Evolutionary conservation across 495 filamentous ascomycete species (phyloP), one percentile per base, ranked within the genome.

Genomic region (Clavariopsis aquatica): DNA sequence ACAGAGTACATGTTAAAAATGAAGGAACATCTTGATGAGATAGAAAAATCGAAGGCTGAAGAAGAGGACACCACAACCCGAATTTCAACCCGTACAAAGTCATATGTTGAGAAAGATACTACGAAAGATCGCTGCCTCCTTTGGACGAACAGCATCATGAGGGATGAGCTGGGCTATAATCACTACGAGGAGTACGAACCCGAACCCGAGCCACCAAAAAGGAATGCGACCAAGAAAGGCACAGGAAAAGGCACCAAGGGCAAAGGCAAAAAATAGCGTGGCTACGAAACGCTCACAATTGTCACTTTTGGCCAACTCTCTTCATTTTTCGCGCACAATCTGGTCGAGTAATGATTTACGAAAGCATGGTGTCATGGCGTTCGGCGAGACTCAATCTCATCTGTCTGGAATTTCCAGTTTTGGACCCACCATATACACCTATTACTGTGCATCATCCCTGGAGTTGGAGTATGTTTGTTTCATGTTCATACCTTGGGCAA

Each of bases 131-230:
- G 89, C 24, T 98, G 93, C 72, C 77, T 96, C 41, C 78, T 77
- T 13, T 98, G 95, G 95, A 80, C 80, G 43, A 98, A 98, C 72
- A 85, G 80, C 0, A 88, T 85, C 56, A 92, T 91, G 19, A 67
- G 92, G 7, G 82, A 85, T 1, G 86, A 96, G 29, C 74, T 89
- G 46, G 92, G 92, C 1, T 90, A 96, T 72, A 80, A 90, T 23
- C 94, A 98, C 71, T 87, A 87, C 45, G 84, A 93, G 62, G 84
- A 88, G 54, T 88, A 88, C 43, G 82, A 87, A 23, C 85, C 38
- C 38, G 38, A 43, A 34, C n/a, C n/a, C n/a, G n/a, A n/a, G 31
- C 38, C 88, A 20, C 78, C 82, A 46, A 85, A 87, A 68, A 72
- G 49, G 71, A 71, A n/a, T n/a, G n/a, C 31, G 73, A 34, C 31